Evolutionary conservation across 345 rosid species (phyloP).

Genomic region (Eucalyptus grandis): DNA sequence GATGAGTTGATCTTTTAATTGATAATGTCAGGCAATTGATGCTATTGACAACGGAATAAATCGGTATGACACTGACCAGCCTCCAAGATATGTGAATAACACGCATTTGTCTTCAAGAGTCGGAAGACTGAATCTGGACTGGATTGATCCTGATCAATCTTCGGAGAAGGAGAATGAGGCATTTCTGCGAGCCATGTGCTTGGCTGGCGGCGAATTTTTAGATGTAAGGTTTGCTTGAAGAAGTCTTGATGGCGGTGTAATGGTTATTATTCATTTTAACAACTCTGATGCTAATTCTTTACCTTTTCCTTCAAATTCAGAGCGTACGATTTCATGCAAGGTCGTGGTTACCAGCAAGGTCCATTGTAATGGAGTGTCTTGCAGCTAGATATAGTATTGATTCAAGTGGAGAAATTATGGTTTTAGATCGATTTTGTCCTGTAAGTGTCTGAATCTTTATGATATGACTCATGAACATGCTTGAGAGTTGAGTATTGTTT

Average conservation of each 20-base stretch:
- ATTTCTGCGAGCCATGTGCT: constrained; percentile 63
- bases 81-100: constrained; percentile 82
- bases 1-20: background rate
- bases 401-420: constrained; percentile 85
- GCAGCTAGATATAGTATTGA: constrained; percentile 47
- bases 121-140: constrained; percentile 81
- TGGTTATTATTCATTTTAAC: background rate
- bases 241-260: background rate
- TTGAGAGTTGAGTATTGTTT: background rate
- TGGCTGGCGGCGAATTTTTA: constrained; percentile 78
- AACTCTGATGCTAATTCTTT: background rate
- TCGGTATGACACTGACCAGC: constrained; percentile 60
- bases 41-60: background rate
- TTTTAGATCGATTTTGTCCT: constrained; percentile 52
- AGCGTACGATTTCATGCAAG: constrained; percentile 54
- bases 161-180: constrained; percentile 82
- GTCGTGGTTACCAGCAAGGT: constrained; percentile 89
- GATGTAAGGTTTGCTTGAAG: constrained; percentile 30
- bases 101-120: constrained; percentile 79
- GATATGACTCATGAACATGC: background rate
- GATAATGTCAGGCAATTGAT: background rate
- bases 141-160: constrained; percentile 90
- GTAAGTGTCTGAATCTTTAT: constrained; percentile 27
- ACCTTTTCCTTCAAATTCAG: constrained; percentile 19
- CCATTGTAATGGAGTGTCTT: constrained; percentile 72